phyloP scores from a whole-genome alignment of 2,329 filamentous ascomycete genomes.

The Atkinsonella hypoxylon region DNA sequence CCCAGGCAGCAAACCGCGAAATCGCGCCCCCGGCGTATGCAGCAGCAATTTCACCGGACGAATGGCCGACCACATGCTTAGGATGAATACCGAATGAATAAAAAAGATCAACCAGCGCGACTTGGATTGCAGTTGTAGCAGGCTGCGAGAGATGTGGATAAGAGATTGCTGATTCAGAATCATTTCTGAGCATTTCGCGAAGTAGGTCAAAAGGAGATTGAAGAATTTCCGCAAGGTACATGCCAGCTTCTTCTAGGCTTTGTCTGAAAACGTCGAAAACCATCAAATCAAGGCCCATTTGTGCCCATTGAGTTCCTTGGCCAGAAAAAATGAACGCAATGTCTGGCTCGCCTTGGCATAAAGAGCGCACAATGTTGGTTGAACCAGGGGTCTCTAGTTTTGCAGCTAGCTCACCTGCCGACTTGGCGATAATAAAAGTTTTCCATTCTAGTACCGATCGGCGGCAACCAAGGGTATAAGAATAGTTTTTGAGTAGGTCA shows the following conservation, averaged over 20 bases:
- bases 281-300: slow-evolving; percentile 30
- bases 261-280: slow-evolving; percentile 28
- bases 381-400: slow-evolving; percentile 15
- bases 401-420: slow-evolving; percentile 19
- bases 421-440: slow-evolving; percentile 24
- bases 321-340: slow-evolving; percentile 32
- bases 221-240: slow-evolving; percentile 19
- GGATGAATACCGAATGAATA: slow-evolving; percentile 20
- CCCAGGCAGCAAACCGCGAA: slow-evolving; percentile 25
- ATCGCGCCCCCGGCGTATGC: slow-evolving; percentile 28
- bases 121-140: slow-evolving; percentile 29
- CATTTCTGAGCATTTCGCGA: slow-evolving; percentile 22
- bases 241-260: slow-evolving; percentile 23
- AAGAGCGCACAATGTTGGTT: slow-evolving; percentile 12
- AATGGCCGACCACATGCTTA: slow-evolving; percentile 29
- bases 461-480: slow-evolving; percentile 34
- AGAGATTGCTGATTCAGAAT: slow-evolving; percentile 17
- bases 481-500: slow-evolving; percentile 25
- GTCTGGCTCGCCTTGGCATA: slow-evolving; percentile 15
- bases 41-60: slow-evolving; percentile 35
- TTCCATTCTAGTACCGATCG: slow-evolving; percentile 34
- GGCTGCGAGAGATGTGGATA: slow-evolving; percentile 27
- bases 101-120: slow-evolving; percentile 30
- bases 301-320: slow-evolving; percentile 30
- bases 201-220: slow-evolving; percentile 22